phyloP scores from a whole-genome alignment of 108 stramenopile genomes.

The Chaetoceros muelleri region DNA sequence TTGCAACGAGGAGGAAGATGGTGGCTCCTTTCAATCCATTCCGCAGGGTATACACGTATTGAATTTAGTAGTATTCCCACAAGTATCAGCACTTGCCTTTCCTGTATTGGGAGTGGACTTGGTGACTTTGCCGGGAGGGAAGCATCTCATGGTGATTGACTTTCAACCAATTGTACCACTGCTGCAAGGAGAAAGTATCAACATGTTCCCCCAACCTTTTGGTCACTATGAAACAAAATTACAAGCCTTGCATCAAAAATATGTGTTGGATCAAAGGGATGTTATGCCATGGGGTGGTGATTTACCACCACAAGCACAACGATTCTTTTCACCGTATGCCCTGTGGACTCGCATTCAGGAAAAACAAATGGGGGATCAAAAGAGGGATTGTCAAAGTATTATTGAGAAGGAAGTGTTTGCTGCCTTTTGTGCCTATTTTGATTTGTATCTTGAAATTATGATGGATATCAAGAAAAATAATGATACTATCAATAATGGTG shows the following conservation, averaged over 20 bases:
- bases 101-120: slow-evolving; percentile 75
- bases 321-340: slow-evolving; percentile 65
- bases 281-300: slow-evolving; percentile 71
- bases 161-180: slow-evolving; percentile 46
- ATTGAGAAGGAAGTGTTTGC: slow-evolving; percentile 39
- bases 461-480: slow-evolving; percentile 5
- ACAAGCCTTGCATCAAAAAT: slow-evolving; percentile 25
- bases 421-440: slow-evolving; percentile 54
- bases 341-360: slow-evolving; percentile 61
- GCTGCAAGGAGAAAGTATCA: background rate
- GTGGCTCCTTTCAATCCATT: slow-evolving; percentile 7
- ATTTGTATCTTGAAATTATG: slow-evolving; percentile 49
- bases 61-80: slow-evolving; percentile 63
- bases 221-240: slow-evolving; percentile 23
- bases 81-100: slow-evolving; percentile 16
- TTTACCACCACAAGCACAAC: slow-evolving; percentile 47
- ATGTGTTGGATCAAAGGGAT: slow-evolving; percentile 12
- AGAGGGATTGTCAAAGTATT: slow-evolving; percentile 7
- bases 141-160: slow-evolving; percentile 54
- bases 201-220: slow-evolving; percentile 16
- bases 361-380: slow-evolving; percentile 8
- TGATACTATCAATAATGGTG: background rate
- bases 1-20: background rate
- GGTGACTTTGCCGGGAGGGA: slow-evolving; percentile 65
- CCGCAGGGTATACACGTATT: slow-evolving; percentile 55